phyloP scores from a whole-genome alignment of 1,139 yeast genomes.

The Pichia sp. region DNA sequence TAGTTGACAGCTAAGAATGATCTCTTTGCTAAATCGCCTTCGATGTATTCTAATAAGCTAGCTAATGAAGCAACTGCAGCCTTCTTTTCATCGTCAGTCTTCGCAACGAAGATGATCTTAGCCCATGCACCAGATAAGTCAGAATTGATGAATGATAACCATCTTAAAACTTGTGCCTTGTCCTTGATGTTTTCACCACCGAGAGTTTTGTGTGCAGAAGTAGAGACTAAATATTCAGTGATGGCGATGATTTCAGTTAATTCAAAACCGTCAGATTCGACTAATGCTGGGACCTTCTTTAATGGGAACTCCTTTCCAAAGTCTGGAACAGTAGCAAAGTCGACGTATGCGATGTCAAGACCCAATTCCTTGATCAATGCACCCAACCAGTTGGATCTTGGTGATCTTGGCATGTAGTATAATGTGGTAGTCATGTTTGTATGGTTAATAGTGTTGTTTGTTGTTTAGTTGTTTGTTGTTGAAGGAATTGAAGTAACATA shows the following conservation, averaged over 20 bases:
- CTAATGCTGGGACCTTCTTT: slow-evolving; percentile 34
- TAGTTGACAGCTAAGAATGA: not conserved
- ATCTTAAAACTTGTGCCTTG: slow-evolving; percentile 29
- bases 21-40: not conserved
- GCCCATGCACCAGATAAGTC: slow-evolving; percentile 21
- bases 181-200: slow-evolving; percentile 24
- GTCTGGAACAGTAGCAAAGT: not conserved
- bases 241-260: slow-evolving; percentile 32
- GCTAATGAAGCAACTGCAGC: not conserved
- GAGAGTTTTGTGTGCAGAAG: slow-evolving; percentile 17
- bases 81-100: not conserved
- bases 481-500: too few relatives aligned
- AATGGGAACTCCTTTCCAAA: slow-evolving; percentile 27
- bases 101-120: not conserved
- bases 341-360: not conserved
- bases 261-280: slow-evolving; percentile 28
- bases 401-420: not conserved
- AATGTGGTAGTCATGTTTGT: too few relatives aligned
- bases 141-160: slow-evolving; percentile 30
- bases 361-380: not conserved
- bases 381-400: not conserved
- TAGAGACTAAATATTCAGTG: slow-evolving; percentile 26
- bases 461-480: too few relatives aligned
- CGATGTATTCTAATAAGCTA: not conserved
- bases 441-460: too few relatives aligned